Evolutionary conservation across 768 basidiomycete species (phyloP).

Genomic region (Xerocomellus amylosporus): DNA sequence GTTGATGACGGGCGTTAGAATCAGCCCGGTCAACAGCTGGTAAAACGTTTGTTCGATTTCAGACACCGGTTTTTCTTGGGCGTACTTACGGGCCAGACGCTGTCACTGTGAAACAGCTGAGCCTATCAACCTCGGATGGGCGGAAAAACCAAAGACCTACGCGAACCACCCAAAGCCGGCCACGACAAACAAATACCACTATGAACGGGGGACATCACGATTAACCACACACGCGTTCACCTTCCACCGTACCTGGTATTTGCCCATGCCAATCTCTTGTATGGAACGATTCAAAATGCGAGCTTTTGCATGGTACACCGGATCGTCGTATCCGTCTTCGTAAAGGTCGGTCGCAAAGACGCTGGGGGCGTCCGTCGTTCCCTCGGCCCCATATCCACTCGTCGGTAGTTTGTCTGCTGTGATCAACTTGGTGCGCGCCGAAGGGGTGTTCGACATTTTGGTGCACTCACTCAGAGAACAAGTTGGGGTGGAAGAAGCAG

Average conservation of each 20-base stretch:
- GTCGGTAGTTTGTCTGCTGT: background rate
- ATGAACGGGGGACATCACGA: background rate
- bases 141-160: conserved; percentile 19
- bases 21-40: conserved; percentile 43
- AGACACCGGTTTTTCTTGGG: background rate
- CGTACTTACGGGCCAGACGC: conserved; percentile 38
- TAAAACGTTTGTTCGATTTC: background rate
- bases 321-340: conserved; percentile 39
- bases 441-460: conserved; percentile 3
- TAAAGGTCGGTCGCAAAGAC: conserved; percentile 27
- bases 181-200: conserved; percentile 40
- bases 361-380: background rate
- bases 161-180: conserved; percentile 44
- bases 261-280: conserved; percentile 57
- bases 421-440: background rate
- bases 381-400: background rate
- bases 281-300: conserved; percentile 44
- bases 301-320: conserved; percentile 50
- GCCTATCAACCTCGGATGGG: background rate
- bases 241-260: conserved; percentile 42
- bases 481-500: background rate
- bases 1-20: conserved; percentile 44
- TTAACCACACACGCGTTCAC: background rate
- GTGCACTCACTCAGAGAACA: background rate
- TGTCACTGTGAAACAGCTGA: conserved; percentile 26